Evolutionary conservation across 352 stramenopile genomes (phyloP).

Genomic region (Proteromonas lacertae): DNA sequence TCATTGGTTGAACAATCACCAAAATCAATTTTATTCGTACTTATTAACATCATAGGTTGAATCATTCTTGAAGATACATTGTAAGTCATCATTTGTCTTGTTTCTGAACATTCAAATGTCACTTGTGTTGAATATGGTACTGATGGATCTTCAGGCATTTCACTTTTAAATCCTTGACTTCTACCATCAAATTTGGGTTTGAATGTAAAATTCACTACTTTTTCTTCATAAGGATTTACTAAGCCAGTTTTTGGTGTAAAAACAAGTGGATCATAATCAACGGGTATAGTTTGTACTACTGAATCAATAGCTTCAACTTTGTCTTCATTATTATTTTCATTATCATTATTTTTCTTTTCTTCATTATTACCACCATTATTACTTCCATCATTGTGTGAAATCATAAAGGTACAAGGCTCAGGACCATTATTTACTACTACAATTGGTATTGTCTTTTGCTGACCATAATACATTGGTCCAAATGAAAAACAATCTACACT

Average conservation of each 20-base stretch:
- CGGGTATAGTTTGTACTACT: too few relatives aligned
- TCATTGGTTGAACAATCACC: constrained; percentile 29
- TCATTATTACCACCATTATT: too few relatives aligned
- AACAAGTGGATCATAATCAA: too few relatives aligned
- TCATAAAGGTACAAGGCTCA: constrained; percentile 1
- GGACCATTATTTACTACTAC: constrained; percentile 14
- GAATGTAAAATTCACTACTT: constrained; percentile 2
- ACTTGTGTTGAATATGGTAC: background rate
- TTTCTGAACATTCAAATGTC: constrained; percentile 5
- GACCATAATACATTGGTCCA: constrained; percentile 10
- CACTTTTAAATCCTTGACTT: background rate
- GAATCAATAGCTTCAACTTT: too few relatives aligned
- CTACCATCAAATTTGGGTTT: background rate
- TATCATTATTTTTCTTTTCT: too few relatives aligned
- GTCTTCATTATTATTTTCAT: too few relatives aligned
- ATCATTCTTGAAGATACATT: constrained; percentile 3
- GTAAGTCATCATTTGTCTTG: constrained; percentile 5
- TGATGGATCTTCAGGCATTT: too few relatives aligned
- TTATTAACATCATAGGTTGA: constrained; percentile 3
- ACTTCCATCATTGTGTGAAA: too few relatives aligned
- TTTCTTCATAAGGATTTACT: background rate
- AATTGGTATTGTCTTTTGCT: constrained; percentile 1
- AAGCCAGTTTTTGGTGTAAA: background rate
- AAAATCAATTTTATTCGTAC: constrained; percentile 20
- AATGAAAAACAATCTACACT: constrained; percentile 5